Evolutionary conservation across 169 alveolate genomes (phyloP).

Genomic region (Plasmodium falciparum): DNA sequence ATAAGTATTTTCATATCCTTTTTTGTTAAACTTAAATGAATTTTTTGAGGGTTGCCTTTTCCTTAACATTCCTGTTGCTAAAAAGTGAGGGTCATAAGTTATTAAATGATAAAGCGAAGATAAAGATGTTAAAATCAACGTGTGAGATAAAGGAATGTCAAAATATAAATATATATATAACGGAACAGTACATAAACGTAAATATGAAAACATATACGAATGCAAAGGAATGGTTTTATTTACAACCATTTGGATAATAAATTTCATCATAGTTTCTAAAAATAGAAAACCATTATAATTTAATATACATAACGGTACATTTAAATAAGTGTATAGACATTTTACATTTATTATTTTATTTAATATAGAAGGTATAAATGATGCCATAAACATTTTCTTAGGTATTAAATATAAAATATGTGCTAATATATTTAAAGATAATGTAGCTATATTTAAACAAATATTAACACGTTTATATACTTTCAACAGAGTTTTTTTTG

Average conservation of each 20-base stretch:
- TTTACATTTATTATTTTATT: slow-evolving; percentile 74
- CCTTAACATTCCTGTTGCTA: slow-evolving; percentile 52
- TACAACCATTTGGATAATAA: slow-evolving; percentile 49
- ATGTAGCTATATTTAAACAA: slow-evolving; percentile 44
- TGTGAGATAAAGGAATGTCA: slow-evolving; percentile 69
- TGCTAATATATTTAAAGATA: slow-evolving; percentile 70
- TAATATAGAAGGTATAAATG: slow-evolving; percentile 59
- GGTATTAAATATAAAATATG: slow-evolving; percentile 51
- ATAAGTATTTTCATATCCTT: background rate
- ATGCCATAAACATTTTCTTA: slow-evolving; percentile 31
- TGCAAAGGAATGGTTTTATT: slow-evolving; percentile 41
- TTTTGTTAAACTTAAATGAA: background rate
- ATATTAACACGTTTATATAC: slow-evolving; percentile 72
- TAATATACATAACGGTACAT: slow-evolving; percentile 71
- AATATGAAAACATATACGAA: slow-evolving; percentile 51
- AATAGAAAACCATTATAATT: slow-evolving; percentile 71
- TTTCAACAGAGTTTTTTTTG: slow-evolving; percentile 59
- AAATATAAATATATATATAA: slow-evolving; percentile 65
- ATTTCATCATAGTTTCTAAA: slow-evolving; percentile 79
- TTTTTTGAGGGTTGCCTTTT: background rate
- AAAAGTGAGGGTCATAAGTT: slow-evolving; percentile 63
- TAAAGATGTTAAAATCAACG: slow-evolving; percentile 56
- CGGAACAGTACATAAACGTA: slow-evolving; percentile 69
- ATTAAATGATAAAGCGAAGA: slow-evolving; percentile 35
- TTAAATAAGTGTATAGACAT: slow-evolving; percentile 49